Evolutionary conservation across 352 stramenopile species (phyloP), one percentile per base, ranked within the genome.

Genomic region (Globisporangium paroecandrum): DNA sequence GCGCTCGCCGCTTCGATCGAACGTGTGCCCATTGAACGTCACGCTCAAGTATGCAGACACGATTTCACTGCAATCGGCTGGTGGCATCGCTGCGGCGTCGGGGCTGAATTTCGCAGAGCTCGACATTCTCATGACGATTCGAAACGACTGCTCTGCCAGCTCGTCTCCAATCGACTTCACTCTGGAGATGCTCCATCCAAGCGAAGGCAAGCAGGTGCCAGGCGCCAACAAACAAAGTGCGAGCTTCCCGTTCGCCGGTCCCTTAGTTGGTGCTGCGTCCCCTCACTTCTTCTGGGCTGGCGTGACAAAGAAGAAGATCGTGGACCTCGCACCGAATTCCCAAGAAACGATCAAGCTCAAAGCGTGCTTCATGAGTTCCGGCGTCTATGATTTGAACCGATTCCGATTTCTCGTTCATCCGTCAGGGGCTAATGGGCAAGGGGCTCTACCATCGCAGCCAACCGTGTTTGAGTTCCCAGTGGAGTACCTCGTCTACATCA

Each of bases 361-460:
- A 34, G 88, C 88, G 27, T 93, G 85, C 57, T 96, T 96, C 54
- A 76, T 87, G 59, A 73, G 69, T 22, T 67, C 88, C 1, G 88
- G 88, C 12, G 77, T 95, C 34, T 96, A 91, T 73, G 87, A 96
- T 64, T 66, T 96, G 15, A 96, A 96, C 65, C 85, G 83, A 8
- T 90, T 93, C 68, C 83, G 85, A 24, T 83, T 93, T 53, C 66
- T 82, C 3, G 69, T 93, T 46, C 75, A 85, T 36, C 36, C 81
- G 3, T 27, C 18, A 4, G 15, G 13, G 22, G 41, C 27, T 5
- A 10, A 22, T 36, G 13, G 27, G 12, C 22, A 38, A 25, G 36
- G 25, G 20, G 10, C 15, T 49, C 56, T 5, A 65, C 7, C 68
- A n/a, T 57, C 66, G 24, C 65, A 64, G 43, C 68, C 80, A 8